phyloP scores from a whole-genome alignment of 78 protist species.

The Cyanophora paradoxa region DNA sequence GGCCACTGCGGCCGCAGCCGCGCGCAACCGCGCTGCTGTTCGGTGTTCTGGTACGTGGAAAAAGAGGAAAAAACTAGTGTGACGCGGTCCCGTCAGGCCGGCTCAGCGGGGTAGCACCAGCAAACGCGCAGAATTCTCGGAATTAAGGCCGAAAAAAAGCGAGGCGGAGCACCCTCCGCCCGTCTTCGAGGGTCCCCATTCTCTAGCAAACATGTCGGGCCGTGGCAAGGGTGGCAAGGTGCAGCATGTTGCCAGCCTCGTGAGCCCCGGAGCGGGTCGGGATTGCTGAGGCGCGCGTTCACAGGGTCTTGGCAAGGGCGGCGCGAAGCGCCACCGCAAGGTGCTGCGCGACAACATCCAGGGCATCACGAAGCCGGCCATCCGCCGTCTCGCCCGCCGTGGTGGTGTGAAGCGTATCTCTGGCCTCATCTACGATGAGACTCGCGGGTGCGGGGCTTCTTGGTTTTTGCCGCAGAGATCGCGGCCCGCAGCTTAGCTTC shows the following conservation, averaged over 20 bases:
- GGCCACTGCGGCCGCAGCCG: too few species aligned
- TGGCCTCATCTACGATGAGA: constrained; percentile 40
- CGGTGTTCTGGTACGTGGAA: too few species aligned
- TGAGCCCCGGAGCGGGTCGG: too few species aligned
- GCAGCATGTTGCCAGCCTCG: too few species aligned
- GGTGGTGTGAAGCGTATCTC: constrained; percentile 56
- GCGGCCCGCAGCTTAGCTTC: not conserved
- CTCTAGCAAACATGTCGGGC: not conserved
- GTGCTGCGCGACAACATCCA: constrained; percentile 39
- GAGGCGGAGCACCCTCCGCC: too few species aligned
- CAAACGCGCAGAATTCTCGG: too few species aligned
- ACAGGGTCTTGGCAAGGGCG: constrained; percentile 68
- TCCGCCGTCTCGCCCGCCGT: constrained; percentile 53
- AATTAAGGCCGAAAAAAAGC: too few species aligned
- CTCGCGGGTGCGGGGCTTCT: constrained; percentile 21
- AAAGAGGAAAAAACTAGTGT: too few species aligned
- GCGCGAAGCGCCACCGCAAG: constrained; percentile 46
- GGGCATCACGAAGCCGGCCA: constrained; percentile 62
- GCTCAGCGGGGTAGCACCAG: too few species aligned
- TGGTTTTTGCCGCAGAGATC: not conserved
- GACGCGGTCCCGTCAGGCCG: too few species aligned
- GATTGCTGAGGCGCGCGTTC: too few species aligned
- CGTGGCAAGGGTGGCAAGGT: constrained; percentile 44
- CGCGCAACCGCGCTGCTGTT: too few species aligned
- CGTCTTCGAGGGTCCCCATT: not conserved